A percentile compares a stretch with the other conserved stretches of the same genome.
Conservation (phyloP, 1,284 basidiomycete genomes). For the Melampsora abietis-canadensis region DNA sequence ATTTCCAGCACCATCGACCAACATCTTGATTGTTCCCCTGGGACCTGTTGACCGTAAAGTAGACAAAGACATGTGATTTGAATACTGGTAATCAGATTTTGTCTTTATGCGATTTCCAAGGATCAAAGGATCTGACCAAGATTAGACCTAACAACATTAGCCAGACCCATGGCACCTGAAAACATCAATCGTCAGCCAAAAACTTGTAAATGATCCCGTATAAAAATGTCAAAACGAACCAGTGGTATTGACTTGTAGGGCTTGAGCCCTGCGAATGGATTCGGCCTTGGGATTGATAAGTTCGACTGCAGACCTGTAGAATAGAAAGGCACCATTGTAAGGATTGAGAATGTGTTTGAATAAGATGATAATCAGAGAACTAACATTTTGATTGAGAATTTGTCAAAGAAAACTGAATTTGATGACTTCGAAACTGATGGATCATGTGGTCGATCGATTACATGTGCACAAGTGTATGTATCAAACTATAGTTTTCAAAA, state of each 20-base stretch:
- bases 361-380: no score
- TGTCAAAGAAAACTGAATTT: no score
- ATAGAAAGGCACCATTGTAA: no score
- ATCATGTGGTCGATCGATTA: no score
- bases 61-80: slow-evolving; percentile 41
- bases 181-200: slow-evolving; percentile 48
- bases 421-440: no score
- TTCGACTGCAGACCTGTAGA: slow-evolving; percentile 39
- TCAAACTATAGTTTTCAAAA: no score
- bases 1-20: slow-evolving; percentile 97
- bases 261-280: slow-evolving; percentile 84
- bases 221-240: neutral
- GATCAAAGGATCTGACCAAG: slow-evolving; percentile 62
- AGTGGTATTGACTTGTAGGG: slow-evolving; percentile 74
- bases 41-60: slow-evolving; percentile 62
- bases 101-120: neutral
- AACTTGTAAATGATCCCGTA: slow-evolving; percentile 11
- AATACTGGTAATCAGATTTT: slow-evolving; percentile 5
- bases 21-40: slow-evolving; percentile 95
- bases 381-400: no score
- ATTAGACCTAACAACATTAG: slow-evolving; percentile 94
- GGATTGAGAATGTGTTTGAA: no score
- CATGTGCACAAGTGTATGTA: no score
- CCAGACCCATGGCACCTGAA: slow-evolving; percentile 67
- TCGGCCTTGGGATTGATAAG: slow-evolving; percentile 62